phyloP scores from a whole-genome alignment of 1,284 basidiomycete species.

The Schizophyllum amplum region DNA sequence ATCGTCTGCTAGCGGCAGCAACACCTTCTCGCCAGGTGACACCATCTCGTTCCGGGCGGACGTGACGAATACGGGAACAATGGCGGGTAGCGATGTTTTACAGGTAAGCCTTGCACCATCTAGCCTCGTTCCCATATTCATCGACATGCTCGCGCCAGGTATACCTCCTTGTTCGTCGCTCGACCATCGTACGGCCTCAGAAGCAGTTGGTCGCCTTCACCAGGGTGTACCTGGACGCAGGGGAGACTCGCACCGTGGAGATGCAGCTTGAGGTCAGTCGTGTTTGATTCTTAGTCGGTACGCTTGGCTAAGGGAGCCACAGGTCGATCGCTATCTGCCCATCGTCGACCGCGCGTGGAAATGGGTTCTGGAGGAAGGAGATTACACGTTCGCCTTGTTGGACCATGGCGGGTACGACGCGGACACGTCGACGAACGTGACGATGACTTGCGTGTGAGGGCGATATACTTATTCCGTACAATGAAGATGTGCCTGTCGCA shows the following conservation, averaged over 20 bases:
- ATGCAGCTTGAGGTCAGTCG: slow-evolving; percentile 17
- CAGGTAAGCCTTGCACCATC: slow-evolving; percentile 11
- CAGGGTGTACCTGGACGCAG: slow-evolving; percentile 19
- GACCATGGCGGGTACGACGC: slow-evolving; percentile 16
- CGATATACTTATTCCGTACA: too few relatives aligned
- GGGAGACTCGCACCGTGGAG: slow-evolving; percentile 15
- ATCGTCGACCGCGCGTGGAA: slow-evolving; percentile 18
- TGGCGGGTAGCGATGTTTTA: slow-evolving; percentile 19
- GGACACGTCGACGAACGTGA: slow-evolving; percentile 15
- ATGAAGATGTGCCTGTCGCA: too few relatives aligned
- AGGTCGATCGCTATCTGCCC: slow-evolving; percentile 16
- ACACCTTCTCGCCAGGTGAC: slow-evolving; percentile 18
- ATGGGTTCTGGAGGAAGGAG: slow-evolving; percentile 21
- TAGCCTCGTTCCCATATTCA: not conserved
- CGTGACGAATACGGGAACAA: slow-evolving; percentile 18
- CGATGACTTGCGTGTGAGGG: slow-evolving; percentile 15
- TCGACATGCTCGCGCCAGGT: slow-evolving; percentile 11
- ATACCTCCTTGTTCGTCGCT: slow-evolving; percentile 20
- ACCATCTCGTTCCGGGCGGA: slow-evolving; percentile 20
- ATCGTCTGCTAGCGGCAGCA: slow-evolving; percentile 12
- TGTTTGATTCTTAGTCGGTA: too few relatives aligned
- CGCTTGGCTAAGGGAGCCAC: too few relatives aligned
- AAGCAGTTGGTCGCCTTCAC: slow-evolving; percentile 22
- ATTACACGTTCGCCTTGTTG: slow-evolving; percentile 22
- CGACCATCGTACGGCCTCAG: slow-evolving; percentile 17